These are phyloP conservation scores for Colletotrichum sp. DNA, from an alignment of 2,329 filamentous ascomycete species.

Conservation along the genomic window DNA sequence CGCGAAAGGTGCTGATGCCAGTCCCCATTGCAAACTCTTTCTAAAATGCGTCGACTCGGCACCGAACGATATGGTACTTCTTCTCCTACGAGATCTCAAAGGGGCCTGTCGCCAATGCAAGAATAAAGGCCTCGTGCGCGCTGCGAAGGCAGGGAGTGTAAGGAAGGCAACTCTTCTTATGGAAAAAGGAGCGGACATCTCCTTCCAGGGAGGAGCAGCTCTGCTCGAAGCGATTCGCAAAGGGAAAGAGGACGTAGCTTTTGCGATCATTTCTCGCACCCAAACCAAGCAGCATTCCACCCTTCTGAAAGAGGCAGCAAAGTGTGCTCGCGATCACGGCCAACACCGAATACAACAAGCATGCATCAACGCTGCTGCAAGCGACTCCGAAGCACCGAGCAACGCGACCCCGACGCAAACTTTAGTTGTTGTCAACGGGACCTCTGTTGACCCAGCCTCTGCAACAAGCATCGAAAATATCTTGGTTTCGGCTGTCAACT, in stretches of 20 bases:
- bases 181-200: not conserved
- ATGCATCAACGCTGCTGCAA: not conserved
- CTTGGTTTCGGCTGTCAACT: not conserved
- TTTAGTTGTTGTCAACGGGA: not conserved
- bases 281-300: not conserved
- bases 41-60: not conserved
- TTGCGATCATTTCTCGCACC: not conserved
- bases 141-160: not conserved
- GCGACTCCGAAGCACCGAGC: not conserved
- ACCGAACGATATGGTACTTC: not conserved
- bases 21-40: not conserved
- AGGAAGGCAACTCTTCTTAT: not conserved
- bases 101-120: not conserved
- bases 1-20: not conserved
- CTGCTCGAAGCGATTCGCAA: not conserved
- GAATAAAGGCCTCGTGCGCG: not conserved
- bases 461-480: not conserved
- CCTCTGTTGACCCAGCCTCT: not conserved
- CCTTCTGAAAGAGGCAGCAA: not conserved
- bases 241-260: not conserved
- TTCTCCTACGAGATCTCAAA: not conserved
- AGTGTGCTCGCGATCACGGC: not conserved
- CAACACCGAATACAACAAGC: not conserved
- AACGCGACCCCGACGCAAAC: not conserved
- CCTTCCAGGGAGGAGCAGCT: not conserved